Percentiles rank a stretch among this genome's conserved stretches.
Conservation (phyloP, 1,284 basidiomycete genomes). For the Leccinum solheimii region DNA sequence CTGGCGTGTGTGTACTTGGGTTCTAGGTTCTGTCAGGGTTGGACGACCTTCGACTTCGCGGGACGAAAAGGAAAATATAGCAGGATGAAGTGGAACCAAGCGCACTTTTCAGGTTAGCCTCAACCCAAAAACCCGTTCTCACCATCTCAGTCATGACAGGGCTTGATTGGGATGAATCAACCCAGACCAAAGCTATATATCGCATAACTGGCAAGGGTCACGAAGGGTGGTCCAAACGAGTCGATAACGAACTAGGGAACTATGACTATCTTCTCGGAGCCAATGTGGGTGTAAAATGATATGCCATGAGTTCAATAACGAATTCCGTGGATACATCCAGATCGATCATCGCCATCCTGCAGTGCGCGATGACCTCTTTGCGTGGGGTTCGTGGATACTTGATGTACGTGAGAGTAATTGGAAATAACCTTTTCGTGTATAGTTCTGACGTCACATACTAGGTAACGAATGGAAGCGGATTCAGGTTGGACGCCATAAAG, state of each 20-base stretch:
- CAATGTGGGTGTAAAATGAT: constrained; percentile 47
- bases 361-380: constrained; percentile 64
- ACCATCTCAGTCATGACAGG: constrained; percentile 43
- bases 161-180: constrained; percentile 83
- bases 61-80: constrained; percentile 81
- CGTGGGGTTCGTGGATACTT: constrained; percentile 73
- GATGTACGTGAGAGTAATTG: constrained; percentile 43
- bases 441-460: constrained; percentile 32
- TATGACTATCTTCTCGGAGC: constrained; percentile 79
- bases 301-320: neutral
- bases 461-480: constrained; percentile 80
- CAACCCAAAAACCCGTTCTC: neutral
- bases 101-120: constrained; percentile 69
- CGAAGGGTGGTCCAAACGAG: constrained; percentile 69
- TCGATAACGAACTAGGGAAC: constrained; percentile 72
- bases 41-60: constrained; percentile 86
- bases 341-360: constrained; percentile 86
- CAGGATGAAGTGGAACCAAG: constrained; percentile 62
- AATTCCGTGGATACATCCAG: constrained; percentile 37
- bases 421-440: neutral
- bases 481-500: constrained; percentile 89
- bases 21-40: constrained; percentile 51
- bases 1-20: constrained; percentile 1
- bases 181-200: constrained; percentile 62
- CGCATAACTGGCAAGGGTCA: constrained; percentile 56